Evolutionary conservation across 768 basidiomycete genomes (phyloP).

Genomic region (Tephrocybe sp.): DNA sequence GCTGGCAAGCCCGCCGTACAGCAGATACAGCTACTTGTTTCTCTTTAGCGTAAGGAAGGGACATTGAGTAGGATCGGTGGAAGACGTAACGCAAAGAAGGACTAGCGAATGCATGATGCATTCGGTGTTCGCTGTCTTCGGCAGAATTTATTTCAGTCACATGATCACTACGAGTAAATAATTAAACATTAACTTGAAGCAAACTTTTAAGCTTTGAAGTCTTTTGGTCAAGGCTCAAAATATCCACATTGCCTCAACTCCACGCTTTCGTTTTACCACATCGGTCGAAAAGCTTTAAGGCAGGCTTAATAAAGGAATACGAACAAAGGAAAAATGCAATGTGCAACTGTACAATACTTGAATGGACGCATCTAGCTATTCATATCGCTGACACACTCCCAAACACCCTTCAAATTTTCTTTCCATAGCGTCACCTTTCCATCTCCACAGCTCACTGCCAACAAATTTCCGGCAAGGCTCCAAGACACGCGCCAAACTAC

Average conservation of each 20-base stretch:
- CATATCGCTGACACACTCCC: slow-evolving; percentile 98
- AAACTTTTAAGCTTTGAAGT: too few relatives aligned
- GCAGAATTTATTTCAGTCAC: slow-evolving; percentile 1
- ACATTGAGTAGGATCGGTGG: slow-evolving; percentile 39
- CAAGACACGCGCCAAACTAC: slow-evolving; percentile 99
- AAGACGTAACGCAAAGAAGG: slow-evolving; percentile 14
- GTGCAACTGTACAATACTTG: slow-evolving; percentile 3
- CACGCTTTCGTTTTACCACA: too few relatives aligned
- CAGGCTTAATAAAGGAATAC: too few relatives aligned
- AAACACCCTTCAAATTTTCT: slow-evolving; percentile 90
- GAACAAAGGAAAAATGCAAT: not conserved
- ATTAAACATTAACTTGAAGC: too few relatives aligned
- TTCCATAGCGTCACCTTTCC: slow-evolving; percentile 99
- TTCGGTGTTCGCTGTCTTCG: slow-evolving; percentile 7
- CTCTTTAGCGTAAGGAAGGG: slow-evolving; percentile 58
- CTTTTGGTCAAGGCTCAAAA: too few relatives aligned
- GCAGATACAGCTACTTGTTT: slow-evolving; percentile 82
- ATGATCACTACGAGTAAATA: too few relatives aligned
- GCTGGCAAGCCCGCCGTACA: slow-evolving; percentile 79
- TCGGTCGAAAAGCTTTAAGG: too few relatives aligned
- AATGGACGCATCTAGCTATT: slow-evolving; percentile 51
- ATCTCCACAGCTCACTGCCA: slow-evolving; percentile 96
- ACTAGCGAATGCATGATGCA: slow-evolving; percentile 13
- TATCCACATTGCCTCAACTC: too few relatives aligned
- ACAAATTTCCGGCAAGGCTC: slow-evolving; percentile 93